These are phyloP conservation scores for Pseudogymnoascus sp. DNA, from an alignment of 2,329 filamentous ascomycete species.

Conservation along the genomic window DNA sequence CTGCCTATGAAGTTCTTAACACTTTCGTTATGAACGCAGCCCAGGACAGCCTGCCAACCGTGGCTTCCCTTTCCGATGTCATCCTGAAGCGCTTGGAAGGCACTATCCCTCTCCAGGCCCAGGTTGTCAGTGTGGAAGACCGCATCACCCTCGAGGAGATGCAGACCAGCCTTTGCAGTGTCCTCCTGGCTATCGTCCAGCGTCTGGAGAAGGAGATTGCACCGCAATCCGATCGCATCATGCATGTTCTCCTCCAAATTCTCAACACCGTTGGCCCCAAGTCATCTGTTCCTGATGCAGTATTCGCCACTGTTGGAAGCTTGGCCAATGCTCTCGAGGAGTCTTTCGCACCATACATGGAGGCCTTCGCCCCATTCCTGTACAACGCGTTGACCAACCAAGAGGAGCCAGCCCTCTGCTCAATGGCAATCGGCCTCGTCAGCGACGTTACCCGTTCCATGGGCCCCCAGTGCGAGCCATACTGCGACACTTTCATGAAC, in stretches of 20 bases:
- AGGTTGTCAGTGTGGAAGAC: constrained; percentile 95
- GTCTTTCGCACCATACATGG: constrained; percentile 96
- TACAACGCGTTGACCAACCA: constrained; percentile 93
- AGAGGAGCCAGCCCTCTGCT: constrained; percentile 87
- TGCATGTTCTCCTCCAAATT: constrained; percentile 78
- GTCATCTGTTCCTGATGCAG: constrained; percentile 87
- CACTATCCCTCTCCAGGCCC: constrained; percentile 78
- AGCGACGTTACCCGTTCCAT: constrained; percentile 92
- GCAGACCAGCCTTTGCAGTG: constrained; percentile 89
- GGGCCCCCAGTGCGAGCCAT: constrained; percentile 83
- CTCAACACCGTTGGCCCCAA: constrained; percentile 70
- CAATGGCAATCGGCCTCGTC: constrained; percentile 94
- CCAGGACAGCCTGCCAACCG: constrained; percentile 70
- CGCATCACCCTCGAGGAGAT: constrained; percentile 94
- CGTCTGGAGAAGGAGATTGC: constrained; percentile 85
- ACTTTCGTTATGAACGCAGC: constrained; percentile 88
- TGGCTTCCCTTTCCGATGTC: constrained; percentile 77
- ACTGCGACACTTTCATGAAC: constrained; percentile 98
- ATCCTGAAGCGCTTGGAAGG: constrained; percentile 86
- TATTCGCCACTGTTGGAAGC: constrained; percentile 88
- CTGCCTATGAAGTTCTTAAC: constrained; percentile 94
- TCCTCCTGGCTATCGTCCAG: constrained; percentile 83
- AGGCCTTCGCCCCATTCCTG: constrained; percentile 82
- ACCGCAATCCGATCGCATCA: constrained; percentile 86
- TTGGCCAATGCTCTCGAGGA: constrained; percentile 86